phyloP scores from a whole-genome alignment of 2,329 filamentous ascomycete genomes.

The Scleromitrula shiraiana region DNA sequence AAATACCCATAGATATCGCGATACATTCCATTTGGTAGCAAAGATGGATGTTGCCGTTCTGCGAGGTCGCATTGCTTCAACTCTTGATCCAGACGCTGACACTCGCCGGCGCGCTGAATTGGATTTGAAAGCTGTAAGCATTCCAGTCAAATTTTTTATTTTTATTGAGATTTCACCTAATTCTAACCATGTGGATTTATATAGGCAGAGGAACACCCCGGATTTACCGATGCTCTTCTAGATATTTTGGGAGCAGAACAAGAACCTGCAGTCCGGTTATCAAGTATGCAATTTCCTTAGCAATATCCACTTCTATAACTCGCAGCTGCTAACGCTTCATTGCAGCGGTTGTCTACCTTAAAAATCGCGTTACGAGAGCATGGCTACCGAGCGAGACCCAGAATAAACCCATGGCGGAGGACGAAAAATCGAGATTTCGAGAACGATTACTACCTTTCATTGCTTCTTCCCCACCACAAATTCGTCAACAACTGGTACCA shows the following conservation, averaged over 20 bases:
- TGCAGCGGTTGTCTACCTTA: slow-evolving; percentile 90
- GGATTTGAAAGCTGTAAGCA: slow-evolving; percentile 69
- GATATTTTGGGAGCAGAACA: slow-evolving; percentile 87
- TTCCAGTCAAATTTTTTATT: slow-evolving; percentile 11
- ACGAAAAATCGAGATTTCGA: slow-evolving; percentile 81
- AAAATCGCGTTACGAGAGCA: slow-evolving; percentile 90
- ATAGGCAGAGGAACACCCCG: slow-evolving; percentile 81
- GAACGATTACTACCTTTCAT: slow-evolving; percentile 84
- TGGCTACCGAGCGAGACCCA: slow-evolving; percentile 69
- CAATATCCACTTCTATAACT: slow-evolving; percentile 23
- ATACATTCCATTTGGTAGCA: slow-evolving; percentile 10
- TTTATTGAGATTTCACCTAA: slow-evolving; percentile 11
- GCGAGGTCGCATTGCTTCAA: slow-evolving; percentile 69
- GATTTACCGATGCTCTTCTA: slow-evolving; percentile 84
- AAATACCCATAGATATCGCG: not conserved
- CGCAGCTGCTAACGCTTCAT: slow-evolving; percentile 25
- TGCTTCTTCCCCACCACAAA: slow-evolving; percentile 67
- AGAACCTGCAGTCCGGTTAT: slow-evolving; percentile 74
- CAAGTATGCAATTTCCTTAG: slow-evolving; percentile 55
- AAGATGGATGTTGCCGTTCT: slow-evolving; percentile 67
- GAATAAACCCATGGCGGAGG: slow-evolving; percentile 69
- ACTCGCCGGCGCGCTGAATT: slow-evolving; percentile 69
- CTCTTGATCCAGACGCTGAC: slow-evolving; percentile 66
- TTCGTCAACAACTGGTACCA: slow-evolving; percentile 88
- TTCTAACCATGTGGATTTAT: slow-evolving; percentile 13